Percentiles rank a stretch among this genome's conserved stretches.
phyloP scores from a whole-genome alignment of 83 land plant genomes.

The Diphasiastrum complanatum region DNA sequence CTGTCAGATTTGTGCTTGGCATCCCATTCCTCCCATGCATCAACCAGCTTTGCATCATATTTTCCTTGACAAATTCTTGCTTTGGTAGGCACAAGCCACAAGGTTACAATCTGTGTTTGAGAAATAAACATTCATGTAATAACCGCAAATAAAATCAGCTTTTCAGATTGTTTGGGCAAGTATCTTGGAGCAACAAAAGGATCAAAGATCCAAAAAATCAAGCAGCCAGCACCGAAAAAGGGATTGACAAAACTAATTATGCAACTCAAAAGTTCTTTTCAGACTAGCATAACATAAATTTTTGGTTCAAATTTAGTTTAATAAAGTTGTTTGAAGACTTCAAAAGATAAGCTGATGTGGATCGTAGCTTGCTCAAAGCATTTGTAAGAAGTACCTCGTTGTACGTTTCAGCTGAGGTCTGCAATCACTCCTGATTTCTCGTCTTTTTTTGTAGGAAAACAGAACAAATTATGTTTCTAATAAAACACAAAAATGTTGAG shows the following conservation, averaged over 20 bases:
- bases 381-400: constrained; percentile 67
- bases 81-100: constrained; percentile 32
- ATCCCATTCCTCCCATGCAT: constrained; percentile 93
- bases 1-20: constrained; percentile 66
- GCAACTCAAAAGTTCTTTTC: neutral
- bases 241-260: neutral
- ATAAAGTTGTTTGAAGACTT: constrained; percentile 41
- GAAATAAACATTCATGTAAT: neutral
- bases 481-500: neutral
- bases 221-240: neutral
- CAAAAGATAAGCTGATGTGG: constrained; percentile 11
- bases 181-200: no score
- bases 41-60: constrained; percentile 51
- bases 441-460: neutral
- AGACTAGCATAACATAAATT: neutral
- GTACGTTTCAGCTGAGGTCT: constrained; percentile 78
- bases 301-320: constrained; percentile 13
- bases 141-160: neutral
- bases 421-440: constrained; percentile 14
- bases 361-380: constrained; percentile 62
- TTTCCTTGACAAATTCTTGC: constrained; percentile 69
- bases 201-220: no score
- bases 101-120: no score
- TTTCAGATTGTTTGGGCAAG: no score
- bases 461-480: constrained; percentile 1